Evolutionary conservation across 2,329 filamentous ascomycete species (phyloP).

Genomic region (Reticulascus tulasneorum): DNA sequence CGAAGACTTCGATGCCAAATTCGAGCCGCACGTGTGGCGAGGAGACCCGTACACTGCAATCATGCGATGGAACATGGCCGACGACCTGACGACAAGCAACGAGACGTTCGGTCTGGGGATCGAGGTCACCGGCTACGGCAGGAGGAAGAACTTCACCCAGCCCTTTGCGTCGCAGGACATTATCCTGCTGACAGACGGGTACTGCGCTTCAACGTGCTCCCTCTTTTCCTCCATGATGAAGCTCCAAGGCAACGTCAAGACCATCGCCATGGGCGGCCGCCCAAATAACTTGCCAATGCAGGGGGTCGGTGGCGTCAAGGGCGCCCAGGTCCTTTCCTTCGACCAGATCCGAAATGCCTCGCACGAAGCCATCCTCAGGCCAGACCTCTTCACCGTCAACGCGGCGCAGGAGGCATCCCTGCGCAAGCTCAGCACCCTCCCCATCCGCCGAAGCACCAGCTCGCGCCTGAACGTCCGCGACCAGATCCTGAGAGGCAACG

Average conservation of each 20-base stretch:
- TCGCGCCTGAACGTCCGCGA: slow-evolving; percentile 34
- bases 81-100: slow-evolving; percentile 36
- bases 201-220: slow-evolving; percentile 55
- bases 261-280: slow-evolving; percentile 4
- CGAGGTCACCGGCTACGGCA: slow-evolving; percentile 46
- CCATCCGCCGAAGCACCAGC: slow-evolving; percentile 25
- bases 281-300: slow-evolving; percentile 41
- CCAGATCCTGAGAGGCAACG: slow-evolving; percentile 29
- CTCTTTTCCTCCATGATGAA: slow-evolving; percentile 52
- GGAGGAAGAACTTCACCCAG: slow-evolving; percentile 40
- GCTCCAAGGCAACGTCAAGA: slow-evolving; percentile 16
- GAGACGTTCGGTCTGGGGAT: slow-evolving; percentile 35
- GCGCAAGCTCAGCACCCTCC: slow-evolving; percentile 24
- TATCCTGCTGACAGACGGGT: slow-evolving; percentile 53
- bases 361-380: slow-evolving; percentile 12
- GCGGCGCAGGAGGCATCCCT: slow-evolving; percentile 22
- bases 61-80: slow-evolving; percentile 46
- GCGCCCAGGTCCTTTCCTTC: slow-evolving; percentile 34
- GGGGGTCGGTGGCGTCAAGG: slow-evolving; percentile 32
- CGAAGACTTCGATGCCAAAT: slow-evolving; percentile 42
- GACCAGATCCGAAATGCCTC: slow-evolving; percentile 18
- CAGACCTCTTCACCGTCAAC: slow-evolving; percentile 21
- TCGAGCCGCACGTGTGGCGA: slow-evolving; percentile 32
- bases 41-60: slow-evolving; percentile 51
- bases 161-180: slow-evolving; percentile 56